phyloP scores from a whole-genome alignment of 306 rosid species.

The Lupinus albus region DNA sequence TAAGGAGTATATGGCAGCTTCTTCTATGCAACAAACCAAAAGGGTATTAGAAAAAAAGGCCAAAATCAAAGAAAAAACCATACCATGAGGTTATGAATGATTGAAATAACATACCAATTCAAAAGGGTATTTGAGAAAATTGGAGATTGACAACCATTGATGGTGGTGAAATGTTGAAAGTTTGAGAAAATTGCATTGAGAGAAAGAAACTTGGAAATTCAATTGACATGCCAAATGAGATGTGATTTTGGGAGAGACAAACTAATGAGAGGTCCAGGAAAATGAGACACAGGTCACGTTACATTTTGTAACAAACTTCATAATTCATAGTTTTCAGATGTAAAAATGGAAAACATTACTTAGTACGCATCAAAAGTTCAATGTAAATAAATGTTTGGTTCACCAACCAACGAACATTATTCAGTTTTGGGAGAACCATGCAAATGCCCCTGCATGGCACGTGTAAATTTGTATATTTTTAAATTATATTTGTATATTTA shows the following conservation, averaged over 20 bases:
- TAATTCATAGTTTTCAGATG: neutral
- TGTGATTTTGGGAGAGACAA: slow-evolving; percentile 24
- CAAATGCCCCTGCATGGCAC: neutral
- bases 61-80: slow-evolving; percentile 28
- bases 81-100: slow-evolving; percentile 2
- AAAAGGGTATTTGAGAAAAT: slow-evolving; percentile 32
- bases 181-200: slow-evolving; percentile 25
- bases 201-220: slow-evolving; percentile 15
- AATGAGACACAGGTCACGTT: slow-evolving; percentile 35
- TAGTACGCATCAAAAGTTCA: slow-evolving; percentile 12
- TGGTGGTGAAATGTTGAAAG: slow-evolving; percentile 25
- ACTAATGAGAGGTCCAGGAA: slow-evolving; percentile 29
- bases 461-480: too few species aligned
- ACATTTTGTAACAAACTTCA: slow-evolving; percentile 20
- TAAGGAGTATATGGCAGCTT: slow-evolving; percentile 19
- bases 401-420: neutral
- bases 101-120: slow-evolving; percentile 19
- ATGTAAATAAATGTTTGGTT: neutral
- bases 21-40: slow-evolving; percentile 30
- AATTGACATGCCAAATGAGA: slow-evolving; percentile 20
- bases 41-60: slow-evolving; percentile 7
- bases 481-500: too few species aligned
- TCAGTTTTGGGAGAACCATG: neutral
- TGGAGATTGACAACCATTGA: slow-evolving; percentile 13
- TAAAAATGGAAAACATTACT: slow-evolving; percentile 13